phyloP scores from a whole-genome alignment of 768 basidiomycete species.

The Russula compacta region DNA sequence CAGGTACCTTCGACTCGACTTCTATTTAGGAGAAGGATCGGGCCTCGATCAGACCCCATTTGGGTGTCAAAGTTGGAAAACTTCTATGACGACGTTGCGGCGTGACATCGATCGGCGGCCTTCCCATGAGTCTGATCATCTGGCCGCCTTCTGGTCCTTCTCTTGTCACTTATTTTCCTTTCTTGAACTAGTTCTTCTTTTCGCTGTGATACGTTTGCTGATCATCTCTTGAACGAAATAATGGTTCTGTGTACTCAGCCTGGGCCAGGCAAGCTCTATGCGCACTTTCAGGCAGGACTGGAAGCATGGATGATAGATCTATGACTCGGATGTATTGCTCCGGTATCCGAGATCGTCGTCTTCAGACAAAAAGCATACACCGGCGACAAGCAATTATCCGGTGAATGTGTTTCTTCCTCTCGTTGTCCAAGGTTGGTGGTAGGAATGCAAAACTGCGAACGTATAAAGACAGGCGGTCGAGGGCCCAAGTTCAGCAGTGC shows the following conservation, averaged over 20 bases:
- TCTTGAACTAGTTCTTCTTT: neutral
- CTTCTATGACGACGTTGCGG: too few species aligned
- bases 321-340: neutral
- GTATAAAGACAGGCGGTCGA: constrained; percentile 1
- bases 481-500: neutral
- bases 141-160: too few species aligned
- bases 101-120: too few species aligned
- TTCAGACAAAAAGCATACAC: neutral
- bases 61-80: too few species aligned
- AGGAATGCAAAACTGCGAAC: neutral
- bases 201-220: neutral
- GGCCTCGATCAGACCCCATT: too few species aligned
- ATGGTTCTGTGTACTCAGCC: neutral
- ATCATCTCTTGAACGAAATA: neutral
- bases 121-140: too few species aligned
- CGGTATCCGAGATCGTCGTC: neutral
- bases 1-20: too few species aligned
- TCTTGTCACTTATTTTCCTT: too few species aligned
- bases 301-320: neutral
- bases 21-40: too few species aligned
- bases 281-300: neutral
- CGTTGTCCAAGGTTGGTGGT: neutral
- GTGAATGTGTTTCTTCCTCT: neutral
- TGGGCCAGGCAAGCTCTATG: neutral
- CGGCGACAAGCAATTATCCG: neutral